These are phyloP conservation scores for Ettlia oleoabundans DNA, from an alignment of 139 green algal species.

Conservation along the genomic window DNA sequence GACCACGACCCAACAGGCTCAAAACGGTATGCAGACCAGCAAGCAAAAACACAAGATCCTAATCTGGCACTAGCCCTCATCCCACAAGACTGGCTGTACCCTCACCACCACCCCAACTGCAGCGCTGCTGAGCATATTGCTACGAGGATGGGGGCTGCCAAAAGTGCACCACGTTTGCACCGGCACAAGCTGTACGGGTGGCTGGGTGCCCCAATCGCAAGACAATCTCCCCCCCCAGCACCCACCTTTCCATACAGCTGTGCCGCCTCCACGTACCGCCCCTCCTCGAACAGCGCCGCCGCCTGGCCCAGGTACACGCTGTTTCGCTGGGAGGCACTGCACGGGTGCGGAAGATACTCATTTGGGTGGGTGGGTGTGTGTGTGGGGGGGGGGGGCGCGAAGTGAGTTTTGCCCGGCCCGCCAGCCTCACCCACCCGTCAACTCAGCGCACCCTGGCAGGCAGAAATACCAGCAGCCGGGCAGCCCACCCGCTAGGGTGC, in stretches of 20 bases:
- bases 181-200: not conserved
- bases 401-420: no score
- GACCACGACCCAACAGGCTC: no score
- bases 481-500: no score
- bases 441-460: not conserved
- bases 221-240: not conserved
- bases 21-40: no score
- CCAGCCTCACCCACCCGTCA: no score
- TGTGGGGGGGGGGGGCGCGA: no score
- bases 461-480: not conserved
- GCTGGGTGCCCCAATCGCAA: not conserved
- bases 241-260: conserved; percentile 65
- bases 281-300: conserved; percentile 55
- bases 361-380: not conserved
- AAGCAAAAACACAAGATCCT: no score
- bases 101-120: no score
- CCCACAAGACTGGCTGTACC: no score
- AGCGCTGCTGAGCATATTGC: no score
- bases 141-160: no score
- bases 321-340: conserved; percentile 63
- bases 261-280: conserved; percentile 56
- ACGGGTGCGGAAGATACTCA: not conserved
- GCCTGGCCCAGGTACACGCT: conserved; percentile 63
- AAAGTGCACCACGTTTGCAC: not conserved
- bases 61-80: no score